Evolutionary conservation across 2,329 filamentous ascomycete genomes (phyloP), one percentile per base, ranked within the genome.

Genomic region (Myriosclerotinia duriaeana): DNA sequence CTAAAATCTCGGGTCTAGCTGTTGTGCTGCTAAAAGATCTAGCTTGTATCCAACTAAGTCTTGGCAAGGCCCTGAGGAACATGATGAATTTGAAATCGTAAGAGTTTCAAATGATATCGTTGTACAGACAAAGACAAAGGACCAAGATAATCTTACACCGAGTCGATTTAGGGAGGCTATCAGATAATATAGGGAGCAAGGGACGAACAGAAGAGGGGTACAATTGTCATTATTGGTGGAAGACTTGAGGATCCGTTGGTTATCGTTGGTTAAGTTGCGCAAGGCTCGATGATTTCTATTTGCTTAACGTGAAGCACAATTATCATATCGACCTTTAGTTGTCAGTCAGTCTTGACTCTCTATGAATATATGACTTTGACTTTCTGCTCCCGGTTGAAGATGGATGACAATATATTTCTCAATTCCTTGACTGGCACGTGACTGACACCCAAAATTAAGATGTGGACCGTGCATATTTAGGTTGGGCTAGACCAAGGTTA

Each of bases 21-120:
- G 77, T 65, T 3, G 85, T 84, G 11, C 78, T 78, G 8, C 84
- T 84, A 72, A 89, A 86, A 69, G 70, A 72, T 71, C 74, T 70
- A 8, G 38, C 65, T 58, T 69, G 69, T 12, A 53, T 34, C n/a
- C 42, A 26, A 44, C 34, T 26, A n/a, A 17, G 48, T 44, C 61
- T 67, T 50, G 67, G 67, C 36, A 71, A 46, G 30, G 34, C 56
- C 53, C 69, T 70, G 15, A 61, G 50, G 38, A 72, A 70, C 71
- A 74, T 72, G 12, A 62, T 58, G 64, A 65, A 56, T 46, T 53
- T 42, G 11, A n/a, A 12, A 30, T 17, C n/a, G 34, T 15, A 53
- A 53, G 48, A 46, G 20, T 40, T 62, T 11, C 3, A 9, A 36
- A 22, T 17, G 46, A 30, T 38, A 15, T 26, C 40, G 11, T 36